Conservation (phyloP, 2,329 filamentous ascomycete species). For the Claviceps lovelessii region DNA sequence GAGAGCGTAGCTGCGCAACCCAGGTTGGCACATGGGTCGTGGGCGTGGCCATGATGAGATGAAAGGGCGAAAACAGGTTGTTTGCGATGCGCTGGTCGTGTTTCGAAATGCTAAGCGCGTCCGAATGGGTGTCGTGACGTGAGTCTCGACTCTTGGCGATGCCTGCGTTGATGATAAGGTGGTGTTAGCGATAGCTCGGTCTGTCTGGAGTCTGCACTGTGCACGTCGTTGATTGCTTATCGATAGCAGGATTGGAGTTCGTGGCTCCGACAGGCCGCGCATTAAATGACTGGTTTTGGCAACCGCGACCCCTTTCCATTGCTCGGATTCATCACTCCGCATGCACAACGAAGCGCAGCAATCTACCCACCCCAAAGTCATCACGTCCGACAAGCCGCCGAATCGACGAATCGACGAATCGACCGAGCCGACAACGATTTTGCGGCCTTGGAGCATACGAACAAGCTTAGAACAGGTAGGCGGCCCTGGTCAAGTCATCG, state of each 20-base stretch:
- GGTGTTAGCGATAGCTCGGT: not conserved
- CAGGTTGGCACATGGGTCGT: slow-evolving; percentile 48
- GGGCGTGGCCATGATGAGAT: slow-evolving; percentile 16
- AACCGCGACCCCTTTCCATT: slow-evolving; percentile 1
- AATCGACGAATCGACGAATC: not conserved
- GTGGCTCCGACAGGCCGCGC: not conserved
- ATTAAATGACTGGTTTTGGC: not conserved
- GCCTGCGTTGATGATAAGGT: not conserved
- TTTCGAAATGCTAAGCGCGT: not conserved
- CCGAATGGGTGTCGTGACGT: not conserved
- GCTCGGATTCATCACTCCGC: not conserved
- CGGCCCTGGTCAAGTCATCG: not conserved
- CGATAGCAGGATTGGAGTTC: not conserved
- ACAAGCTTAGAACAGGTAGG: no score
- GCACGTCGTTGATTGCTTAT: not conserved
- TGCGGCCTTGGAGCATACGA: not conserved
- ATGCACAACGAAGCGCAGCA: not conserved
- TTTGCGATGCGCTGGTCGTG: not conserved
- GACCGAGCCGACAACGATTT: not conserved
- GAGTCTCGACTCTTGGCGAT: not conserved
- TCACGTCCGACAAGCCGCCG: not conserved
- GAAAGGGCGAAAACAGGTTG: not conserved
- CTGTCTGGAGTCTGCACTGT: not conserved
- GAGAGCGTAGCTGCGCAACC: slow-evolving; percentile 65
- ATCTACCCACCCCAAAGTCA: not conserved